Percentiles rank a stretch among this genome's conserved stretches.
Conservation (phyloP, 2,329 filamentous ascomycete species). For the Cytospora paraplurivora region DNA sequence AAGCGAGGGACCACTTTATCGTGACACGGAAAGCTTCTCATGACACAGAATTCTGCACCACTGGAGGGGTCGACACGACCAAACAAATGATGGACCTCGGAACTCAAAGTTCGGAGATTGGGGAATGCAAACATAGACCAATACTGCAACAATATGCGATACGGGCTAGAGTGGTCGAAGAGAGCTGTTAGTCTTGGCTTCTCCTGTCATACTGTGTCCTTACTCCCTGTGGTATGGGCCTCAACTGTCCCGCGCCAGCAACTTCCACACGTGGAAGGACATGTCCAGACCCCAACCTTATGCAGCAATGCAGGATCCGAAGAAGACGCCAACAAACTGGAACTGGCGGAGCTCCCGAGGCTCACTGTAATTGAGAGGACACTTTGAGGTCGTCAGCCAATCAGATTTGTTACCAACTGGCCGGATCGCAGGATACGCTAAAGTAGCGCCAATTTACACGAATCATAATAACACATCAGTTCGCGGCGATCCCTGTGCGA, state of each 20-base stretch:
- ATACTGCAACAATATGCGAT: not conserved
- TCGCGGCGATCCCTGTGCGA: conserved; percentile 15
- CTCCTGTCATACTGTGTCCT: not conserved
- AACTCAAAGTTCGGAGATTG: not conserved
- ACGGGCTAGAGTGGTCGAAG: not conserved
- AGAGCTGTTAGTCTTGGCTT: not conserved
- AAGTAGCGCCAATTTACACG: conserved; percentile 22
- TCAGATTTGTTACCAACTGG: conserved; percentile 24
- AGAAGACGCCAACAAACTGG: conserved; percentile 5
- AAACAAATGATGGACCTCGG: not conserved
- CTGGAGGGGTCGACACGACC: not conserved
- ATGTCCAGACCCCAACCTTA: conserved; percentile 6
- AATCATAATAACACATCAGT: conserved; percentile 20
- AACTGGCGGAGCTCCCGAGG: conserved; percentile 11
- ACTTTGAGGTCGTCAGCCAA: not conserved
- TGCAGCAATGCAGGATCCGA: conserved; percentile 7
- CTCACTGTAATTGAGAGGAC: conserved; percentile 9
- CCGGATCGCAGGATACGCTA: conserved; percentile 21
- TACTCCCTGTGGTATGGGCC: not conserved
- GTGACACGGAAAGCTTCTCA: not conserved
- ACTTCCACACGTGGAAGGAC: conserved; percentile 19
- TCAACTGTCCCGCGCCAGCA: conserved; percentile 5
- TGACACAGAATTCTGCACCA: not conserved
- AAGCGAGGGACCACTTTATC: not conserved
- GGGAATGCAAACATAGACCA: not conserved